A percentile compares a stretch with the other conserved stretches of the same genome.
phyloP scores from a whole-genome alignment of 208 protist genomes.

The Acanthamoeba quina region DNA sequence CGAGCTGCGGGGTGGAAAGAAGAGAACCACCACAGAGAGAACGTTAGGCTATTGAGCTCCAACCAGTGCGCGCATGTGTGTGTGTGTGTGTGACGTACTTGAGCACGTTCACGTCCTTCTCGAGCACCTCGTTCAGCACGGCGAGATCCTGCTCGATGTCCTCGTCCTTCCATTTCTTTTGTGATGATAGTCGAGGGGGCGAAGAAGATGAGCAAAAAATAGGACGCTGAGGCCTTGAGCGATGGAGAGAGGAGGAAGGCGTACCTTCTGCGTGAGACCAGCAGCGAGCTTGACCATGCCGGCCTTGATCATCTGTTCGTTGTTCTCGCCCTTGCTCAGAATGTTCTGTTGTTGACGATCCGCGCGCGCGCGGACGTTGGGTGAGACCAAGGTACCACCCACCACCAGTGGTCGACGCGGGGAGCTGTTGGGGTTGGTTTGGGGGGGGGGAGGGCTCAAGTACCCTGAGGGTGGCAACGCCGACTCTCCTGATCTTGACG shows the following conservation, averaged over 20 bases:
- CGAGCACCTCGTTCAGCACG: conserved; percentile 74
- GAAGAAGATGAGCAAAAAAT: too few species aligned
- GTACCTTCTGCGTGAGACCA: conserved; percentile 1
- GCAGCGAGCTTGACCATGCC: conserved; percentile 58
- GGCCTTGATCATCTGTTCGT: conserved; percentile 76
- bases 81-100: conserved; percentile 68
- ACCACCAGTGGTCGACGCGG: background rate
- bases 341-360: conserved; percentile 40
- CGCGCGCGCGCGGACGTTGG: too few species aligned
- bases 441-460: background rate
- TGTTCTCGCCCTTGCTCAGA: conserved; percentile 77
- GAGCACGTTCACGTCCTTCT: conserved; percentile 75
- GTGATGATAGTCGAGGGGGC: too few species aligned
- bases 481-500: conserved; percentile 78
- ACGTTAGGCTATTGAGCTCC: background rate
- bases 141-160: conserved; percentile 84
- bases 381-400: too few species aligned
- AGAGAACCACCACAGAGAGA: background rate
- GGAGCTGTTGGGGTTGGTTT: too few species aligned
- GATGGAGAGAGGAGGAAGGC: background rate
- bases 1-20: conserved; percentile 71
- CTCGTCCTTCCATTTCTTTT: conserved; percentile 85
- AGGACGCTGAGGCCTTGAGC: too few species aligned
- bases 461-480: conserved; percentile 74
- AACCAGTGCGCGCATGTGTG: background rate